Evolutionary conservation across 2,329 filamentous ascomycete species (phyloP).

Genomic region (Clonostachys byssicola): DNA sequence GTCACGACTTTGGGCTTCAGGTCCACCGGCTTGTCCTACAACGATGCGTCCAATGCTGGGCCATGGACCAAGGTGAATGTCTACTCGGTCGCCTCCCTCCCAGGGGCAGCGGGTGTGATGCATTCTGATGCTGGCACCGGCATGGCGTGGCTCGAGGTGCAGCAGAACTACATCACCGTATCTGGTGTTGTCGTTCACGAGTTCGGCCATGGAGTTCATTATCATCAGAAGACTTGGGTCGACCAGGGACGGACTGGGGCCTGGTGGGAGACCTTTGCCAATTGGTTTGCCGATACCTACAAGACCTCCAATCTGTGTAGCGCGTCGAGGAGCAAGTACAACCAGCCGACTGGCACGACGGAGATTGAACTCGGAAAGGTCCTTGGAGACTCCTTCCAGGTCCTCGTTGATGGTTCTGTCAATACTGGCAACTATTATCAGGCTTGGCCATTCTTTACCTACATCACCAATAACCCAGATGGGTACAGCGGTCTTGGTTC

Average conservation of each 20-base stretch:
- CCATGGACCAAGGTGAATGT: slow-evolving; percentile 41
- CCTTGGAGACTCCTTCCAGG: slow-evolving; percentile 40
- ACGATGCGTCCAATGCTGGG: slow-evolving; percentile 23
- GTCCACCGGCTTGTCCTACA: slow-evolving; percentile 29
- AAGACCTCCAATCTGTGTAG: slow-evolving; percentile 38
- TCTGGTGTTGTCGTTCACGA: slow-evolving; percentile 42
- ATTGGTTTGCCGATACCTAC: slow-evolving; percentile 44
- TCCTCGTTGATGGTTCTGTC: slow-evolving; percentile 38
- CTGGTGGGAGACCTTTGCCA: slow-evolving; percentile 47
- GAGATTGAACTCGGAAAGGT: slow-evolving; percentile 37
- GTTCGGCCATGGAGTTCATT: slow-evolving; percentile 43
- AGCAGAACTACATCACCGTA: slow-evolving; percentile 26
- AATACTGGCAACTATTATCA: slow-evolving; percentile 44
- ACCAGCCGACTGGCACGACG: slow-evolving; percentile 24
- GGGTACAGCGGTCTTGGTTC: slow-evolving; percentile 31
- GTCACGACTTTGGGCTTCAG: slow-evolving; percentile 28
- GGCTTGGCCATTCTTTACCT: slow-evolving; percentile 45
- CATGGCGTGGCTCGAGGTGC: slow-evolving; percentile 36
- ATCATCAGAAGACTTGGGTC: slow-evolving; percentile 36
- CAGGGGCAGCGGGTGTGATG: slow-evolving; percentile 34
- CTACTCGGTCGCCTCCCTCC: slow-evolving; percentile 30
- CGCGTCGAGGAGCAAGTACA: slow-evolving; percentile 24
- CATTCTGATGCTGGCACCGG: slow-evolving; percentile 31
- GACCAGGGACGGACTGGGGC: slow-evolving; percentile 38
- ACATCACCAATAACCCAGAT: slow-evolving; percentile 43